Conservation (phyloP, 768 basidiomycete species). For the Pleurotus eryngii region DNA sequence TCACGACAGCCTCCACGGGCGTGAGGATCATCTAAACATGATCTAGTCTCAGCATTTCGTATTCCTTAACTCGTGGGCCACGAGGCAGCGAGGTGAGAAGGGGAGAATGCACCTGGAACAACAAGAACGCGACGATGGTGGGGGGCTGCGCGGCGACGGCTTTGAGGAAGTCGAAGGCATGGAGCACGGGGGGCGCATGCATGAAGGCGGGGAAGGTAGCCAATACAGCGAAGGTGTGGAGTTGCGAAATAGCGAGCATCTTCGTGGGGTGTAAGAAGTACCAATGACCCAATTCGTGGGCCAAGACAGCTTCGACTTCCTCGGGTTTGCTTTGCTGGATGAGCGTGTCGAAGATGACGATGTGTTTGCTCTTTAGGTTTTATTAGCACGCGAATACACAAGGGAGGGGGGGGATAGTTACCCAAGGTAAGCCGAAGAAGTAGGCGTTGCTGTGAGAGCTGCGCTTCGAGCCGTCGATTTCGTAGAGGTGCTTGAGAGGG, state of each 20-base stretch:
- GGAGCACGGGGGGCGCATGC: constrained; percentile 71
- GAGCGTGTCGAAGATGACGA: constrained; percentile 96
- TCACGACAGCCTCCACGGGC: constrained; percentile 72
- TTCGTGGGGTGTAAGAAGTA: constrained; percentile 88
- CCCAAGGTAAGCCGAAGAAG: constrained; percentile 97
- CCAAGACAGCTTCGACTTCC: constrained; percentile 96
- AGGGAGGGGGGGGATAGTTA: constrained; percentile 25
- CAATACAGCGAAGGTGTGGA: constrained; percentile 86
- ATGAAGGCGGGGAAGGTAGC: constrained; percentile 90
- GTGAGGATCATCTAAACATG: constrained; percentile 66
- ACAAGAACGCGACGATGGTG: constrained; percentile 80
- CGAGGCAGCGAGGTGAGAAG: background rate
- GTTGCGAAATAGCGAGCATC: constrained; percentile 78
- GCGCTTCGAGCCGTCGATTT: constrained; percentile 96
- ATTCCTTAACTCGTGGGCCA: background rate
- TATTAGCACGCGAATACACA: background rate
- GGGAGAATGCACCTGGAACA: constrained; percentile 62
- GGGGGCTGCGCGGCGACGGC: constrained; percentile 63
- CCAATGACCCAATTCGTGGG: constrained; percentile 98
- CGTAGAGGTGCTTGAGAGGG: constrained; percentile 91
- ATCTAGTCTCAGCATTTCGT: too few relatives aligned
- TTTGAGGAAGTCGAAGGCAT: constrained; percentile 77
- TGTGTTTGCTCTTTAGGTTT: constrained; percentile 72
- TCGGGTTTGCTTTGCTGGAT: constrained; percentile 88
- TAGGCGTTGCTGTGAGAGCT: constrained; percentile 97